These are phyloP conservation scores for Phialemonium atrogriseum DNA, from an alignment of 2,329 filamentous ascomycete genomes.

Conservation along the genomic window DNA sequence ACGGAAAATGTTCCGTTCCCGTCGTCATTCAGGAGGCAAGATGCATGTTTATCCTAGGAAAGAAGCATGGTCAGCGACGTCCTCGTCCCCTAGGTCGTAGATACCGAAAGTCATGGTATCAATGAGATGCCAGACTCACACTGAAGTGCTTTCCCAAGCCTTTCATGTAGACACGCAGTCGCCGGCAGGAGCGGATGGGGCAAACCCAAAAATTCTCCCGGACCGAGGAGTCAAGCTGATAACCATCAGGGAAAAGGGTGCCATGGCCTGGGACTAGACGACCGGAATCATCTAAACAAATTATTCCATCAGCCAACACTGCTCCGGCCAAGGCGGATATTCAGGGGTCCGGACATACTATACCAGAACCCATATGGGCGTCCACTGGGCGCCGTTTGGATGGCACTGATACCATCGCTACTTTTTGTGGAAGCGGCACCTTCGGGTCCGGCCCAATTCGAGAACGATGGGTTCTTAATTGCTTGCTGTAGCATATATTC, in stretches of 20 bases:
- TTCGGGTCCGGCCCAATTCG: too few species aligned
- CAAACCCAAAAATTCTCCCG: neutral
- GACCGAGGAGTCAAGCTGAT: neutral
- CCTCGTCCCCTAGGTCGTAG: too few species aligned
- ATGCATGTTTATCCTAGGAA: neutral
- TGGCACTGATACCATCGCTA: too few species aligned
- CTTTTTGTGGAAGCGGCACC: too few species aligned
- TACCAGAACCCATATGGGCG: neutral
- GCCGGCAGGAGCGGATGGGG: neutral
- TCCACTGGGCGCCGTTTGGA: neutral
- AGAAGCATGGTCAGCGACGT: too few species aligned
- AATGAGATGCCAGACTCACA: too few species aligned
- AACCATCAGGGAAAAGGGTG: slow-evolving; percentile 1
- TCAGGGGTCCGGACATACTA: neutral
- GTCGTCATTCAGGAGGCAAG: slow-evolving; percentile 12
- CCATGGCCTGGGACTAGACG: neutral
- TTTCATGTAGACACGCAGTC: neutral
- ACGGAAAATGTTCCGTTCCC: slow-evolving; percentile 12
- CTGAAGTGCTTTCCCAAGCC: neutral
- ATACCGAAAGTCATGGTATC: too few species aligned
- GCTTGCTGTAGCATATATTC: too few species aligned
- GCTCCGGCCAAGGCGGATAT: too few species aligned
- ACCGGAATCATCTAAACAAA: neutral
- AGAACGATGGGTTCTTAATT: too few species aligned
- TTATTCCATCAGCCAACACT: neutral